Percentiles rank a stretch among this genome's conserved stretches.
phyloP scores from a whole-genome alignment of 176 grass and related monocot species.

The Calamus simplicifolius region DNA sequence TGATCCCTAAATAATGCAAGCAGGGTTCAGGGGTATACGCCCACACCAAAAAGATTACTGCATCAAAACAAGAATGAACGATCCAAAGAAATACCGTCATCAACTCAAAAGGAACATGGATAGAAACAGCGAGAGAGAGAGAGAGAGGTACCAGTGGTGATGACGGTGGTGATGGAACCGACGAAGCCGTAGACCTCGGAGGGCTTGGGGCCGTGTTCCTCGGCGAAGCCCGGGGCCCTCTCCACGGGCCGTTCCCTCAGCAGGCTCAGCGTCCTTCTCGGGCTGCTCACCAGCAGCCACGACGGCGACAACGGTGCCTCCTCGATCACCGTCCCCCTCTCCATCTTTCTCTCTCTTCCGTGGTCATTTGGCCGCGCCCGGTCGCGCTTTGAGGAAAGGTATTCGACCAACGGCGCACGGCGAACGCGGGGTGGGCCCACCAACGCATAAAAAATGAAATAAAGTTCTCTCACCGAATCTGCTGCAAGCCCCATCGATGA shows the following conservation, averaged over 20 bases:
- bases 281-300: conserved; percentile 64
- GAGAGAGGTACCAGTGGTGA: conserved; percentile 24
- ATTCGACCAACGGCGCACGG: too few relatives aligned
- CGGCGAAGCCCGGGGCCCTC: conserved; percentile 13
- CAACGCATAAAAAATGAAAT: too few relatives aligned
- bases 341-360: conserved; percentile 10
- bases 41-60: conserved; percentile 59
- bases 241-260: conserved; percentile 25
- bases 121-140: too few relatives aligned
- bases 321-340: conserved; percentile 11
- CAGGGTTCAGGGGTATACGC: conserved; percentile 55
- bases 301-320: conserved; percentile 23
- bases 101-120: too few relatives aligned
- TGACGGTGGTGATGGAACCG: conserved; percentile 81
- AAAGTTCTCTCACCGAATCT: too few relatives aligned
- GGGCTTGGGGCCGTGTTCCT: conserved; percentile 58
- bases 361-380: too few relatives aligned
- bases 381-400: too few relatives aligned
- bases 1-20: conserved; percentile 63
- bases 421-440: too few relatives aligned
- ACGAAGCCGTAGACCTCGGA: conserved; percentile 93
- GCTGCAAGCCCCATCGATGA: too few relatives aligned
- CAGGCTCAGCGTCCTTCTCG: conserved; percentile 60
- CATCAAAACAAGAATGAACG: not conserved
- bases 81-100: too few relatives aligned